Evolutionary conservation across 768 basidiomycete species (phyloP).

Genomic region (Tubosaeta sp.): DNA sequence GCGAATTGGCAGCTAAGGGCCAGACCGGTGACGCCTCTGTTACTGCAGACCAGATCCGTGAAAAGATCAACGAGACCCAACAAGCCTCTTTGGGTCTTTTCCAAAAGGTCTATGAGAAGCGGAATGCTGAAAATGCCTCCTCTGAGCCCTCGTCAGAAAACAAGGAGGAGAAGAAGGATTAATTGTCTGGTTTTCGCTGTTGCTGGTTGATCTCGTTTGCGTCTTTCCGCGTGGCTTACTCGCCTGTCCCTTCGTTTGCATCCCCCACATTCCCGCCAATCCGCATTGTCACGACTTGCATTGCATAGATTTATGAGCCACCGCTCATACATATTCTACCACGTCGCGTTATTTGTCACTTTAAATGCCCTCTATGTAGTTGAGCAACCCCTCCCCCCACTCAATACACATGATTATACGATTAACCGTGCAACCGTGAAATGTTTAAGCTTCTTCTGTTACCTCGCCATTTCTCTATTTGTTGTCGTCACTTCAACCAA

Average conservation of each 20-base stretch:
- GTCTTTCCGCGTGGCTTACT: constrained; percentile 8
- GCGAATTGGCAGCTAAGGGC: constrained; percentile 86
- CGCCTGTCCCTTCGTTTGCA: constrained; percentile 28
- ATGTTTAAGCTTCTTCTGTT: not conserved
- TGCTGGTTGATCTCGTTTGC: constrained; percentile 2
- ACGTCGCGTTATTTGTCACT: constrained; percentile 14
- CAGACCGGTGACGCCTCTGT: constrained; percentile 79
- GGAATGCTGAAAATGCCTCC: constrained; percentile 63
- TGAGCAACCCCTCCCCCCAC: constrained; percentile 22
- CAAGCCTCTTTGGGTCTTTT: constrained; percentile 93
- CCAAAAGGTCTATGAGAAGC: constrained; percentile 97
- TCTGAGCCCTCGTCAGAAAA: constrained; percentile 40
- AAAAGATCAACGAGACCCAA: constrained; percentile 92
- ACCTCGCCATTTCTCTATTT: not conserved
- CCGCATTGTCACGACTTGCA: constrained; percentile 12
- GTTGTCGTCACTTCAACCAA: not conserved
- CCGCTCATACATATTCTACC: constrained; percentile 23
- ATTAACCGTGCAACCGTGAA: too few relatives aligned
- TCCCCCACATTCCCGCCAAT: not conserved
- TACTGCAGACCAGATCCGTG: constrained; percentile 83
- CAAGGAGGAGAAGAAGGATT: constrained; percentile 83
- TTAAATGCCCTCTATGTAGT: constrained; percentile 11
- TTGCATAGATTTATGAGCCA: constrained; percentile 29
- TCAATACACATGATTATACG: constrained; percentile 14
- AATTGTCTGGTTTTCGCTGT: constrained; percentile 23